Conservation (phyloP, 257 asterid genomes). For the Fraxinus cuspidata region DNA sequence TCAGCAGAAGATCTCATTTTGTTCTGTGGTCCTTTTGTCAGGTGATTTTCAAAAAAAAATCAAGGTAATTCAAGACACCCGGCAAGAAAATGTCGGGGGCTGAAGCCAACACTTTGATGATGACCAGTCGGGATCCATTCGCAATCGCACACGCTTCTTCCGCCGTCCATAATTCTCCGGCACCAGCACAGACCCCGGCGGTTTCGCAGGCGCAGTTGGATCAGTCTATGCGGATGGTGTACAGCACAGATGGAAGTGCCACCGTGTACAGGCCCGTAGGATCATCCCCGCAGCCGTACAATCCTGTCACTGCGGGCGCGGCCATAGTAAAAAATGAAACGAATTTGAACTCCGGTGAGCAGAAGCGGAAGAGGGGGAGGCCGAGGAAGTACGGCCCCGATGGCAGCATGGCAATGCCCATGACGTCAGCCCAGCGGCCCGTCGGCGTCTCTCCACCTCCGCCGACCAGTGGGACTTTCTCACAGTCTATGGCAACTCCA, state of each 20-base stretch:
- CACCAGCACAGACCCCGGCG: conserved; percentile 26
- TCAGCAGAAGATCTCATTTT: conserved; percentile 34
- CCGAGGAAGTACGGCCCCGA: conserved; percentile 56
- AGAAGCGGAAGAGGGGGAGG: conserved; percentile 54
- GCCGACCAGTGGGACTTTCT: conserved; percentile 22
- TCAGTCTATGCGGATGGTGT: conserved; percentile 39
- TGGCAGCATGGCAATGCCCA: conserved; percentile 37
- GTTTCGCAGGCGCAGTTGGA: conserved; percentile 31
- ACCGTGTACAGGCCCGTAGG: conserved; percentile 21
- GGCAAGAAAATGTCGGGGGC: conserved; percentile 34
- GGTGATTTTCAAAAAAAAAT: conserved; percentile 17
- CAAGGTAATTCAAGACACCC: conserved; percentile 29
- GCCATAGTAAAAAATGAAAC: conserved; percentile 5
- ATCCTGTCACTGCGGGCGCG: conserved; percentile 18
- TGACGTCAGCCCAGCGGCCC: conserved; percentile 29
- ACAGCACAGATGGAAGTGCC: conserved; percentile 25
- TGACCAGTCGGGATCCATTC: conserved; percentile 36
- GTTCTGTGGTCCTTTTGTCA: background rate
- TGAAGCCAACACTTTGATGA: conserved; percentile 33
- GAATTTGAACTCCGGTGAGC: conserved; percentile 41
- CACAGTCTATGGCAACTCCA: conserved; percentile 29
- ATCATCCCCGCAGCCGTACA: conserved; percentile 36
- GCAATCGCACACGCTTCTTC: conserved; percentile 11
- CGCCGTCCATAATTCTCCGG: conserved; percentile 13
- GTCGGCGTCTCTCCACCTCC: conserved; percentile 26